Evolutionary conservation across 148 eudicot genomes (phyloP), one percentile per base, ranked within the genome.

Genomic region (Pharnaceum exiguum): DNA sequence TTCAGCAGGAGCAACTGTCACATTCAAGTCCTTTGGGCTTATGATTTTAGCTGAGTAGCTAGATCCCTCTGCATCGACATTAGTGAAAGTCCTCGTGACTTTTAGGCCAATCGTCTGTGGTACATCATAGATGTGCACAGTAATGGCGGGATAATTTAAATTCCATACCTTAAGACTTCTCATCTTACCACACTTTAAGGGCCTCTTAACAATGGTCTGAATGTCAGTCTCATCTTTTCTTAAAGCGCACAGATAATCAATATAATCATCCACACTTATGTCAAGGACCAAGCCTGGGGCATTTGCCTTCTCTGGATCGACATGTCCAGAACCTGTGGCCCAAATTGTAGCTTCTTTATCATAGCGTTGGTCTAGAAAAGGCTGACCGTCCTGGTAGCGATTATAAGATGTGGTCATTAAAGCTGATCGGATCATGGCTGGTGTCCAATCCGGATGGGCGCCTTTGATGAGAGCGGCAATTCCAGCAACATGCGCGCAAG

Each of bases 321-420:
- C 60, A 39, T 75, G 79, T 1, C 79, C 75, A 0, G 72, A 59
- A 12, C 79, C 76, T 16, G 10, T 30, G 55, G 32, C 71, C 73
- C 71, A 67, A n/a, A 46, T 31, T 0, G 53, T 36, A 10, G 53
- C 42, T 0, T 27, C 2, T 0, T 42, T 16, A 10, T 58, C 31
- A 11, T 48, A 27, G 18, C 33, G 7, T 4, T 32, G 46, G 40
- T 63, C 72, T 6, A 28, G 36, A 1, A 65, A 21, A 2, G 67
- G 59, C 11, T 58, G 26, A 22, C 45, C 50, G n/a, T 60, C 54
- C 21, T 26, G 60, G 44, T 71, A 73, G 15, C 45, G 58, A 12
- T 37, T 60, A 61, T 80, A 80, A 5, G 85, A 51, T 0, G 85
- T 80, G 36, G 85, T 80, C 81, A 79, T 79, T 5, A 79, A 24